Evolutionary conservation across 2,329 filamentous ascomycete genomes (phyloP).

Genomic region (Penicillium sp.): DNA sequence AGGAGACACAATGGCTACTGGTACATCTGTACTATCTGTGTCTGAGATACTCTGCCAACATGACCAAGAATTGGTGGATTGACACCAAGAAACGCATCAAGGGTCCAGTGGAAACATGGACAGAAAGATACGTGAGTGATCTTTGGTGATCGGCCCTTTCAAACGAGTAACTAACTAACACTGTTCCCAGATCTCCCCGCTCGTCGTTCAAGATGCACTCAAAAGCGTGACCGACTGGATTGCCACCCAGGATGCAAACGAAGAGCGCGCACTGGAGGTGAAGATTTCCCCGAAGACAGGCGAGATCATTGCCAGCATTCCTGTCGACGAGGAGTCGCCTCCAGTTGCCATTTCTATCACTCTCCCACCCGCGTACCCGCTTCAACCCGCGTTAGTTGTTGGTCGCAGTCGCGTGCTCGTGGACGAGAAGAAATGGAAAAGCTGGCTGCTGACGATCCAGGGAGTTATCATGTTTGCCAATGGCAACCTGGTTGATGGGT

Average conservation of each 20-base stretch:
- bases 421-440: conserved; percentile 87
- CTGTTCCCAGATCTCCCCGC: conserved; percentile 39
- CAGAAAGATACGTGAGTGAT: conserved; percentile 75
- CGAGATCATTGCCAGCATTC: conserved; percentile 80
- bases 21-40: conserved; percentile 82
- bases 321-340: conserved; percentile 82
- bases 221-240: conserved; percentile 43
- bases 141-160: conserved; percentile 29
- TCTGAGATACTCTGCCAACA: conserved; percentile 71
- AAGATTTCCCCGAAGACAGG: conserved; percentile 68
- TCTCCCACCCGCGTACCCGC: conserved; percentile 77
- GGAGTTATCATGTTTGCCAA: conserved; percentile 93
- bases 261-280: conserved; percentile 57
- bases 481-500: conserved; percentile 80
- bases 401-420: conserved; percentile 82
- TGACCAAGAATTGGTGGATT: conserved; percentile 83
- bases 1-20: conserved; percentile 77
- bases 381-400: conserved; percentile 72
- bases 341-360: conserved; percentile 77
- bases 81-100: conserved; percentile 76
- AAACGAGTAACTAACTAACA: conserved; percentile 10
- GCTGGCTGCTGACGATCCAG: conserved; percentile 83
- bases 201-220: conserved; percentile 42
- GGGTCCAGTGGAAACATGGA: conserved; percentile 79
- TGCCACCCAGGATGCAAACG: conserved; percentile 47